Evolutionary conservation across 2,329 filamentous ascomycete species (phyloP).

Genomic region (Graphium sp.): DNA sequence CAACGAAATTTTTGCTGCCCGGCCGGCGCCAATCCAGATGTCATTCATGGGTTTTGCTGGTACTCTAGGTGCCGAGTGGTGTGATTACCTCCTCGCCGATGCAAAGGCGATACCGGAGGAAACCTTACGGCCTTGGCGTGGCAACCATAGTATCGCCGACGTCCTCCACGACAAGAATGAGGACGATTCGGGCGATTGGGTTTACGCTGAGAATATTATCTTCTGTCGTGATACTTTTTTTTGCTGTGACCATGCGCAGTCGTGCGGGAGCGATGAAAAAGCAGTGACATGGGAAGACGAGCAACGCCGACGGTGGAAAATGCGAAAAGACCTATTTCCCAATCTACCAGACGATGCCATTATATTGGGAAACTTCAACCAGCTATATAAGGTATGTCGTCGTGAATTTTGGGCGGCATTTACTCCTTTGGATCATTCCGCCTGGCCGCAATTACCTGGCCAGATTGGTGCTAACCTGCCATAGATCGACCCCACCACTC

Average conservation of each 20-base stretch:
- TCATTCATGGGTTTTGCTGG: conserved; percentile 99
- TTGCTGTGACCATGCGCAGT: conserved; percentile 92
- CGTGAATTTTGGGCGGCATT: not conserved
- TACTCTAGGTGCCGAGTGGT: conserved; percentile 93
- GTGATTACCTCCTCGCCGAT: conserved; percentile 90
- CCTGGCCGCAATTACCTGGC: conserved; percentile 1
- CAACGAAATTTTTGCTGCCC: conserved; percentile 91
- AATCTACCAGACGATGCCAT: conserved; percentile 64
- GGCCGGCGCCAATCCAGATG: conserved; percentile 94
- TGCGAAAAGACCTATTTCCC: conserved; percentile 88
- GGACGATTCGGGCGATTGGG: conserved; percentile 60
- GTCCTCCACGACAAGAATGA: conserved; percentile 49
- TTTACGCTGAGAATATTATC: conserved; percentile 94
- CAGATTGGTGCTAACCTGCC: conserved; percentile 6
- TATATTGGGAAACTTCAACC: conserved; percentile 96
- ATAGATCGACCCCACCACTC: conserved; percentile 92
- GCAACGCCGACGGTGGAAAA: conserved; percentile 66
- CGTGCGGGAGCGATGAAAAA: conserved; percentile 54
- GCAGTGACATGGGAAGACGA: conserved; percentile 69
- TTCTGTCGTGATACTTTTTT: conserved; percentile 94
- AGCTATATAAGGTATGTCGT: conserved; percentile 75
- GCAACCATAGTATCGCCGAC: conserved; percentile 60
- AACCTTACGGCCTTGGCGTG: conserved; percentile 65
- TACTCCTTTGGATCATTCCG: conserved; percentile 1
- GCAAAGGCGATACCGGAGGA: conserved; percentile 67